Conservation (phyloP, 176 grass and related monocot species). For the Ensete ventricosum region DNA sequence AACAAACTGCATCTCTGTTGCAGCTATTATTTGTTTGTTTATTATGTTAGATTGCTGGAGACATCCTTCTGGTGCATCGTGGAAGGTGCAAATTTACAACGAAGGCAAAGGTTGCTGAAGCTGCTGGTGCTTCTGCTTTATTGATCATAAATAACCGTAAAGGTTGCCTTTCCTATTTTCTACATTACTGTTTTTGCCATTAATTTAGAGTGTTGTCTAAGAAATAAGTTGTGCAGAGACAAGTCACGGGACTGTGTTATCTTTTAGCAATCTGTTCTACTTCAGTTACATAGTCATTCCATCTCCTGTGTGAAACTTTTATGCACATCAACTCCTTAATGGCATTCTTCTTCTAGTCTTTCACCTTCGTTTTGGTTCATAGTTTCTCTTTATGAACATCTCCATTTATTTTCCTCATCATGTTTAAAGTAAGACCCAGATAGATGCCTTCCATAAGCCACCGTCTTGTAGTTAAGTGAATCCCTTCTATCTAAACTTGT, state of each 20-base stretch:
- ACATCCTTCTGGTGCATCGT: constrained; percentile 72
- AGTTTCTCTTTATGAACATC: too few species aligned
- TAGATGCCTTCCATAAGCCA: too few species aligned
- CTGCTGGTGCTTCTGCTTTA: constrained; percentile 84
- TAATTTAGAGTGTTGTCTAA: not conserved
- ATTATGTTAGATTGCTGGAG: constrained; percentile 51
- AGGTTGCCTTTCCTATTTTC: constrained; percentile 28
- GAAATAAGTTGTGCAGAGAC: not conserved
- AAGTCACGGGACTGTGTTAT: not conserved
- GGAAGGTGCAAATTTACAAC: constrained; percentile 74
- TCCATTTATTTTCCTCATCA: too few species aligned
- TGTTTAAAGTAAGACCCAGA: too few species aligned
- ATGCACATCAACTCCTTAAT: too few species aligned
- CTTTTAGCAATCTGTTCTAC: too few species aligned
- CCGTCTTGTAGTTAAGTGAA: too few species aligned
- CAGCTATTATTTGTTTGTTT: constrained; percentile 8
- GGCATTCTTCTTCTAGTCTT: too few species aligned
- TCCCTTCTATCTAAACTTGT: too few species aligned
- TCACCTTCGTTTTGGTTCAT: too few species aligned
- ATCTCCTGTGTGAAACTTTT: too few species aligned
- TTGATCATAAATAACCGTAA: constrained; percentile 72
- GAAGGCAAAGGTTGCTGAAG: constrained; percentile 68
- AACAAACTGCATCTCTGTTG: not conserved
- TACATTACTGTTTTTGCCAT: not conserved
- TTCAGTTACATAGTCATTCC: too few species aligned